Conservation (phyloP, 108 stramenopile species). For the Fragilariopsis cylindrus region DNA sequence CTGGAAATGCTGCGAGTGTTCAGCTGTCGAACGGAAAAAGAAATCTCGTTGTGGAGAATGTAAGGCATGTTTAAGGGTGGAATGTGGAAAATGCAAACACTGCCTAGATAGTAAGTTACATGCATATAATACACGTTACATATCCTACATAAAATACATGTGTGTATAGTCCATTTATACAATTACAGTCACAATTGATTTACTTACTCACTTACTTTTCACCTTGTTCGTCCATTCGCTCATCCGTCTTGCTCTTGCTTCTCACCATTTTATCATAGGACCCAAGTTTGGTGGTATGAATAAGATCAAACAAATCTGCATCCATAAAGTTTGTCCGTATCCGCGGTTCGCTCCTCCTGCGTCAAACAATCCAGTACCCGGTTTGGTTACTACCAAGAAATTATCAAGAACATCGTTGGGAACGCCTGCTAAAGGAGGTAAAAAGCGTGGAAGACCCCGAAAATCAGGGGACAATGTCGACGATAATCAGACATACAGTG, state of each 20-base stretch:
- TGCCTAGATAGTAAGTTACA: neutral
- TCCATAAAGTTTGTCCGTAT: neutral
- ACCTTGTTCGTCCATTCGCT: too few relatives aligned
- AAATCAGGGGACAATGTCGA: neutral
- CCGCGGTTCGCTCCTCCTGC: conserved; percentile 2
- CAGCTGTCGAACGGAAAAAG: neutral
- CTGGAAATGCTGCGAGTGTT: conserved; percentile 8
- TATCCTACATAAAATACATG: too few relatives aligned
- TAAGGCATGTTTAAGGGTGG: neutral
- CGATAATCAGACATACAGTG: too few relatives aligned
- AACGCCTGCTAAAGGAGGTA: neutral
- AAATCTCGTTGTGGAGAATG: conserved; percentile 10
- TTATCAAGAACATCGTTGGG: neutral
- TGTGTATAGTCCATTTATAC: too few relatives aligned
- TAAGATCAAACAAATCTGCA: neutral
- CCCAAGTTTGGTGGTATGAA: neutral
- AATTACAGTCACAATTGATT: too few relatives aligned
- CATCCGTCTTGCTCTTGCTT: too few relatives aligned
- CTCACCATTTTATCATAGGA: too few relatives aligned
- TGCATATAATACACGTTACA: too few relatives aligned
- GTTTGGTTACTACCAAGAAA: neutral
- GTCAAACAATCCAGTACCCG: neutral
- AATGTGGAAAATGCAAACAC: conserved; percentile 8
- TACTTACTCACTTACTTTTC: too few relatives aligned
- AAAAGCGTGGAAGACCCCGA: neutral